Percentiles rank a stretch among this genome's conserved stretches.
Evolutionary conservation across 169 alveolate species (phyloP).

Genomic region (Eimeria tenella): DNA sequence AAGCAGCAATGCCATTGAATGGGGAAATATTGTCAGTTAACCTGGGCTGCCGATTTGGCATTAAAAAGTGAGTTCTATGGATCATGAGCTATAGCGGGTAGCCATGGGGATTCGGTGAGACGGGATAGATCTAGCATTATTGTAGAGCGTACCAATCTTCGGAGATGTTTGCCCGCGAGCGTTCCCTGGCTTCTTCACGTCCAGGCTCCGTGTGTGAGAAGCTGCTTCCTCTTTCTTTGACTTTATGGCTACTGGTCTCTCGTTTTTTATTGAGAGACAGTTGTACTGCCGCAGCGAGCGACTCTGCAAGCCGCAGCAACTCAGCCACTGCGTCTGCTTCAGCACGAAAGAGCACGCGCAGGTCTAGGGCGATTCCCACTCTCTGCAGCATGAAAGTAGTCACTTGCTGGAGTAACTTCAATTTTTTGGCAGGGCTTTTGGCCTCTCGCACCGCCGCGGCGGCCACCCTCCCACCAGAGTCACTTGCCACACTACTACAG

Average conservation of each 20-base stretch:
- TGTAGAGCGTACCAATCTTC: too few species aligned
- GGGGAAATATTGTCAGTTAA: too few species aligned
- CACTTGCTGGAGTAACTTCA: neutral
- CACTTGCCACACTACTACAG: neutral
- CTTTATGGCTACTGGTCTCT: neutral
- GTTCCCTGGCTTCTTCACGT: too few species aligned
- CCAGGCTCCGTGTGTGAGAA: too few species aligned
- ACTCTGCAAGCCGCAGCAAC: constrained; percentile 49
- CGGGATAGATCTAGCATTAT: too few species aligned
- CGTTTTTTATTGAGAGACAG: neutral
- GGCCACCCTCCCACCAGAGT: neutral
- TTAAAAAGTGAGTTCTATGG: neutral
- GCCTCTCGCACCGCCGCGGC: constrained; percentile 3
- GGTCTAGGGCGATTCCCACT: constrained; percentile 31
- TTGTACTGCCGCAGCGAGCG: constrained; percentile 7
- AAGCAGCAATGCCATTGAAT: too few species aligned
- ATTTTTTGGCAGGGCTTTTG: neutral
- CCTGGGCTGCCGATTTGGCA: too few species aligned
- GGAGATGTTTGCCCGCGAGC: too few species aligned
- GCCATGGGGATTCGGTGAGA: too few species aligned
- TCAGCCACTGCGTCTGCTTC: constrained; percentile 28
- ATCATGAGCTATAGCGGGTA: too few species aligned
- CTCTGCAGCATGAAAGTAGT: constrained; percentile 34
- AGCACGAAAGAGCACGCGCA: constrained; percentile 50
- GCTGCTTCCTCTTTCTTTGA: too few species aligned